Conservation (phyloP, 2,329 filamentous ascomycete genomes). For the Aplosporella prunicola region DNA sequence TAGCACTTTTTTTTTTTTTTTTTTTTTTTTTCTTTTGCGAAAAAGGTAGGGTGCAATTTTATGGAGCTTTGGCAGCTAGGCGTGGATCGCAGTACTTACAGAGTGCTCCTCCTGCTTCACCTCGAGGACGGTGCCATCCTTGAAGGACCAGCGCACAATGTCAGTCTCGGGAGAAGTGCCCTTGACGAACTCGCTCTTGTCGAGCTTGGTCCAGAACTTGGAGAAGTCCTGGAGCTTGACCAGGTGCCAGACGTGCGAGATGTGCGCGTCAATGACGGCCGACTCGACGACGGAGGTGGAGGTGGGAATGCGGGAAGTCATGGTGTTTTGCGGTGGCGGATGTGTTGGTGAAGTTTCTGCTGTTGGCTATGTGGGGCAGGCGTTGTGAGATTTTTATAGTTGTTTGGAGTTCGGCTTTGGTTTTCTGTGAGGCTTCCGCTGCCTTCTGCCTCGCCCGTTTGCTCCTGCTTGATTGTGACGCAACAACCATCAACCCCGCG, state of each 20-base stretch:
- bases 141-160: conserved; percentile 60
- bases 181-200: conserved; percentile 54
- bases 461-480: no score
- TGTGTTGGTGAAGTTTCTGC: background rate
- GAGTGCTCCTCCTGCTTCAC: conserved; percentile 71
- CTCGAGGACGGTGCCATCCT: conserved; percentile 57
- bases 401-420: no score
- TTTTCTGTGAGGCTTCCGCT: no score
- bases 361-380: background rate
- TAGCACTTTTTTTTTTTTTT: background rate
- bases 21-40: no score
- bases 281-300: conserved; percentile 58
- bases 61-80: no score
- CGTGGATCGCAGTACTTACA: conserved; percentile 41
- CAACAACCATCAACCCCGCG: conserved; percentile 10
- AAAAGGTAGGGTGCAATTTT: no score
- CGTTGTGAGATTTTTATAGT: background rate
- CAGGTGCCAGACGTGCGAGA: conserved; percentile 61
- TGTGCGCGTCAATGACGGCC: conserved; percentile 57
- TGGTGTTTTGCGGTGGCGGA: conserved; percentile 1
- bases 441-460: no score
- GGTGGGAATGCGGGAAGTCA: conserved; percentile 46
- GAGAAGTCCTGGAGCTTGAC: conserved; percentile 64
- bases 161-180: conserved; percentile 55
- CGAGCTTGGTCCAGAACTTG: conserved; percentile 57